Conservation (phyloP, 2,329 filamentous ascomycete genomes). For the Pestalotiopsis sp. region DNA sequence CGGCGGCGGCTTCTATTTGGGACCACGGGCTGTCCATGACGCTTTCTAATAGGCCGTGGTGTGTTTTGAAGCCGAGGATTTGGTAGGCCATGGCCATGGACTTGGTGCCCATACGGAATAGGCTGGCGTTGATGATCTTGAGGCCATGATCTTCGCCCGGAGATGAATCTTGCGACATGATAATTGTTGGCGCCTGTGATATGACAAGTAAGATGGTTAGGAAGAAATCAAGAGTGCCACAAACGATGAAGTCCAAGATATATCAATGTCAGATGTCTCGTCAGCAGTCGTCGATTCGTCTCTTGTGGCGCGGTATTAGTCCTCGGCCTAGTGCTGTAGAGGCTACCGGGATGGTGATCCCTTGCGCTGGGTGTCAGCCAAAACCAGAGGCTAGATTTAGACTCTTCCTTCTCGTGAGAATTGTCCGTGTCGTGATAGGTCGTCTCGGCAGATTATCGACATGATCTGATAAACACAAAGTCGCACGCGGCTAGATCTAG, state of each 20-base stretch:
- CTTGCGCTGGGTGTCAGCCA: neutral
- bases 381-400: neutral
- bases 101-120: slow-evolving; percentile 14
- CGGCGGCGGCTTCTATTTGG: neutral
- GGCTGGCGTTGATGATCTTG: slow-evolving; percentile 12
- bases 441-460: neutral
- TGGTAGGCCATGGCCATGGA: slow-evolving; percentile 14
- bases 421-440: neutral
- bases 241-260: too few species aligned
- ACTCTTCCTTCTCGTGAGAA: neutral
- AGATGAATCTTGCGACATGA: neutral
- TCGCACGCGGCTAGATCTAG: neutral
- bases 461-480: neutral
- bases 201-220: too few species aligned
- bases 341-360: neutral
- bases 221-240: too few species aligned
- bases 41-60: slow-evolving; percentile 8
- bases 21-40: slow-evolving; percentile 2
- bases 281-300: neutral
- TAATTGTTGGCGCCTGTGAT: neutral
- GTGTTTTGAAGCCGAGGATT: slow-evolving; percentile 14
- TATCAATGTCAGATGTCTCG: neutral
- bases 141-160: neutral
- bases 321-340: neutral
- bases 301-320: neutral